A percentile compares a stretch with the other conserved stretches of the same genome.
Conservation (phyloP, 116 monocot genomes). For the Papilionanthe hybrid region DNA sequence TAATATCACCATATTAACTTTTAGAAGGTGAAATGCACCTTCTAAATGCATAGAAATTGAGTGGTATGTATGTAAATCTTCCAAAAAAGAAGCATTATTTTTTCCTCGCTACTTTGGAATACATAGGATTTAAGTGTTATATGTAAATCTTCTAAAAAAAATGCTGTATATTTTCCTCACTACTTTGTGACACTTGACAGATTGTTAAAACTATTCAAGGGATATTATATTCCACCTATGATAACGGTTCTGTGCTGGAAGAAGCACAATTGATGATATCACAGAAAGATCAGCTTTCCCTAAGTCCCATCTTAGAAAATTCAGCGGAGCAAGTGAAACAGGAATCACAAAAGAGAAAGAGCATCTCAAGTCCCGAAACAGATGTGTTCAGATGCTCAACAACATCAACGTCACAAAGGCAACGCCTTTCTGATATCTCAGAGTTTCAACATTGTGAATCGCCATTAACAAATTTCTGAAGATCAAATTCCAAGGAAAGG, state of each 20-base stretch:
- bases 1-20: no score
- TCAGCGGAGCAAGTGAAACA: slow-evolving; percentile 59
- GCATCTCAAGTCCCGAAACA: slow-evolving; percentile 47
- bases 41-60: no score
- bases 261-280: slow-evolving; percentile 62
- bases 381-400: slow-evolving; percentile 42
- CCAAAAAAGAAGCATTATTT: no score
- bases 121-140: no score
- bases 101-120: no score
- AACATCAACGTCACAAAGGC: slow-evolving; percentile 46
- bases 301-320: slow-evolving; percentile 71
- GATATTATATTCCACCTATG: slow-evolving; percentile 71
- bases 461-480: slow-evolving; percentile 36
- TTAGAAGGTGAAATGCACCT: no score
- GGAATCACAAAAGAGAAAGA: slow-evolving; percentile 73
- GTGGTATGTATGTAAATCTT: no score
- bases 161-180: background rate
- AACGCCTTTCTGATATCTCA: slow-evolving; percentile 68
- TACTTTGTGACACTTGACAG: slow-evolving; percentile 16
- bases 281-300: slow-evolving; percentile 27
- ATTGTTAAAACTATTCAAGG: slow-evolving; percentile 62
- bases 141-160: background rate
- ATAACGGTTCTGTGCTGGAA: slow-evolving; percentile 31
- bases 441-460: slow-evolving; percentile 40
- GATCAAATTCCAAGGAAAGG: background rate